A percentile compares a stretch with the other conserved stretches of the same genome.
phyloP scores from a whole-genome alignment of 495 filamentous ascomycete species.

The Aspergillus conjunctus region DNA sequence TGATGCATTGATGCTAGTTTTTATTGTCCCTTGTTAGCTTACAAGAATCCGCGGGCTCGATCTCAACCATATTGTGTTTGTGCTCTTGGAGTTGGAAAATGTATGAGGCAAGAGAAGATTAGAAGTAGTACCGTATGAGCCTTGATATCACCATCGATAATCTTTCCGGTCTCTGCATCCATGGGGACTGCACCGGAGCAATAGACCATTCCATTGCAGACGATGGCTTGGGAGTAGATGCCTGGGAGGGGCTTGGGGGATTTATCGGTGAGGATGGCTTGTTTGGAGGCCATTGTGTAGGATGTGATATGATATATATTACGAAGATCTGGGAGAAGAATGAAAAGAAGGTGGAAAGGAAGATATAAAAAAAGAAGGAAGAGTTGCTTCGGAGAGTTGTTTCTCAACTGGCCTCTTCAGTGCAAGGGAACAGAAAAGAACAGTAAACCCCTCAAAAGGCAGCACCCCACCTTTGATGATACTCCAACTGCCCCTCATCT shows the following conservation, averaged over 20 bases:
- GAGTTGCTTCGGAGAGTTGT: too few relatives aligned
- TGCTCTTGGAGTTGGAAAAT: background rate
- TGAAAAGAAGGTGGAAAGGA: background rate
- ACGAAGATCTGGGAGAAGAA: background rate
- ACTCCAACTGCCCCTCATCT: too few relatives aligned
- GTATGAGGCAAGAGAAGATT: background rate
- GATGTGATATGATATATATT: background rate
- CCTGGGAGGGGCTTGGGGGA: constrained; percentile 55
- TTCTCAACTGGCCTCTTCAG: background rate
- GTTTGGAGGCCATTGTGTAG: constrained; percentile 35
- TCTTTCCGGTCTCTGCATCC: constrained; percentile 45
- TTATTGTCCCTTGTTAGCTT: background rate
- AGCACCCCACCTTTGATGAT: too few relatives aligned
- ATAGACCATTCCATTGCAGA: constrained; percentile 59
- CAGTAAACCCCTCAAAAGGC: background rate
- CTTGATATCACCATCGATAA: constrained; percentile 53
- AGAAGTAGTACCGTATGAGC: constrained; percentile 45
- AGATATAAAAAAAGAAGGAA: background rate
- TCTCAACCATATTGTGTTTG: too few relatives aligned
- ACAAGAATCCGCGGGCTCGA: too few relatives aligned
- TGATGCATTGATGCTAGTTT: constrained; percentile 50
- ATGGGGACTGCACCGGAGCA: constrained; percentile 55
- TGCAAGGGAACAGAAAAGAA: background rate
- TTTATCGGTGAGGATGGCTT: constrained; percentile 49
- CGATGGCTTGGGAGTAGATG: constrained; percentile 58